phyloP scores from a whole-genome alignment of 1,139 yeast species.

The Protomyces lactucae-debilis region DNA sequence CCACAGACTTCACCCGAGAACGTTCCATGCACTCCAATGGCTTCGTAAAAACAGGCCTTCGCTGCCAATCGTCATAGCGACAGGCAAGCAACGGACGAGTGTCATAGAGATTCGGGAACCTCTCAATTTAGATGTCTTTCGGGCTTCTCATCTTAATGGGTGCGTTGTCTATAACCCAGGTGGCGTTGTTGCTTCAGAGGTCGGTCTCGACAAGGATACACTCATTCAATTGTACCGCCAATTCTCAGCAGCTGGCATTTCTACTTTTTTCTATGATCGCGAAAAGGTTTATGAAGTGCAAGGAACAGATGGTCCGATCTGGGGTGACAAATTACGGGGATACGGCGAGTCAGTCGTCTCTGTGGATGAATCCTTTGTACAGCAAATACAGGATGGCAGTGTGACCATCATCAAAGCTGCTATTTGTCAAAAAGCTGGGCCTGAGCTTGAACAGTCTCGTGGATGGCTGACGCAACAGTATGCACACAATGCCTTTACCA shows the following conservation, averaged over 20 bases:
- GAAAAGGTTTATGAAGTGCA: constrained; percentile 25
- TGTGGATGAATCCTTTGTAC: constrained; percentile 10
- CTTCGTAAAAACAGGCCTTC: constrained; percentile 21
- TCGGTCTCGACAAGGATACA: constrained; percentile 19
- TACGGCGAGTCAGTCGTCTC: constrained; percentile 14
- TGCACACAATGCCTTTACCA: constrained; percentile 21
- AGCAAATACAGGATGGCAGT: constrained; percentile 19
- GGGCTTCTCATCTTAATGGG: constrained; percentile 29
- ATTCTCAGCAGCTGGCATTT: constrained; percentile 21
- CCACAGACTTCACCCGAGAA: constrained; percentile 27
- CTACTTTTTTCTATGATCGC: constrained; percentile 25
- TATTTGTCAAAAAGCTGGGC: constrained; percentile 18
- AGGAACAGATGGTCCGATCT: constrained; percentile 18
- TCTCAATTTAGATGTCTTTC: constrained; percentile 26
- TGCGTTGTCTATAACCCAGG: constrained; percentile 25
- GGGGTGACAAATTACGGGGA: constrained; percentile 22
- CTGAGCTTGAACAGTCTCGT: constrained; percentile 10
- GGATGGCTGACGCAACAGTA: constrained; percentile 1
- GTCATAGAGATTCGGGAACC: constrained; percentile 26
- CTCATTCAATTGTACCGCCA: constrained; percentile 15
- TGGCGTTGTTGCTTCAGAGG: constrained; percentile 25
- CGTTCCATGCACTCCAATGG: constrained; percentile 28
- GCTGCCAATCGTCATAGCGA: constrained; percentile 28
- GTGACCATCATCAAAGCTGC: constrained; percentile 28
- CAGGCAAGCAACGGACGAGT: constrained; percentile 29